Evolutionary conservation across 441 rosid genomes (phyloP).

Genomic region (Bruguiera hainesii): DNA sequence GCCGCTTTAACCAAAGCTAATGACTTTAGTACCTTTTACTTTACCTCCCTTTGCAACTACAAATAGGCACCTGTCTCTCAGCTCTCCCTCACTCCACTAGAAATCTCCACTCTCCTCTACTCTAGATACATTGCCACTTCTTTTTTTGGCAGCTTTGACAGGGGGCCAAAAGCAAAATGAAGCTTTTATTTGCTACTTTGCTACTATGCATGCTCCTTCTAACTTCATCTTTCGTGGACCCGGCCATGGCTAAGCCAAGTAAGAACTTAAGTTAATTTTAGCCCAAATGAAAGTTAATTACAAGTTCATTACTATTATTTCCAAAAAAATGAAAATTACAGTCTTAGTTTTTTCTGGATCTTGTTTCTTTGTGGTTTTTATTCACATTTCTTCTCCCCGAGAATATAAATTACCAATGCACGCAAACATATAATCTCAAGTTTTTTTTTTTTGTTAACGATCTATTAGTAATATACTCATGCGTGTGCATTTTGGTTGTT

Average conservation of each 20-base stretch:
- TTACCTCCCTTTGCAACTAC: conserved; percentile 4
- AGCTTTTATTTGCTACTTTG: conserved; percentile 25
- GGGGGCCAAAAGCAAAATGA: conserved; percentile 23
- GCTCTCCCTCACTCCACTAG: neutral
- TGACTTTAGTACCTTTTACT: neutral
- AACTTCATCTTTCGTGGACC: conserved; percentile 29
- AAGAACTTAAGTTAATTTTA: conserved; percentile 1
- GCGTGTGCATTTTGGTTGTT: neutral
- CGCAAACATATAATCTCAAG: too few relatives aligned
- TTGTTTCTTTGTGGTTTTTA: neutral
- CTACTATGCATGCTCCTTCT: conserved; percentile 35
- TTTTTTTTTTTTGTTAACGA: too few relatives aligned
- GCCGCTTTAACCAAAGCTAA: neutral
- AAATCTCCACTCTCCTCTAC: neutral
- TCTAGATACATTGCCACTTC: too few relatives aligned
- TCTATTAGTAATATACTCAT: too few relatives aligned
- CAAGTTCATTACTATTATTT: too few relatives aligned
- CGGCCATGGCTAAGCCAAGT: conserved; percentile 27
- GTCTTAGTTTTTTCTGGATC: too few relatives aligned
- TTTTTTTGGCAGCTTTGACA: neutral
- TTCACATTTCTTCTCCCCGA: neutral
- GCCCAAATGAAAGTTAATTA: too few relatives aligned
- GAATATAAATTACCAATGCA: neutral
- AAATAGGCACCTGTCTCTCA: neutral
- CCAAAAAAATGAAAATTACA: too few relatives aligned